A percentile compares a stretch with the other conserved stretches of the same genome.
These are phyloP conservation scores for Fusarium proliferatum DNA, from an alignment of 2,329 filamentous ascomycete species.

Conservation along the genomic window DNA sequence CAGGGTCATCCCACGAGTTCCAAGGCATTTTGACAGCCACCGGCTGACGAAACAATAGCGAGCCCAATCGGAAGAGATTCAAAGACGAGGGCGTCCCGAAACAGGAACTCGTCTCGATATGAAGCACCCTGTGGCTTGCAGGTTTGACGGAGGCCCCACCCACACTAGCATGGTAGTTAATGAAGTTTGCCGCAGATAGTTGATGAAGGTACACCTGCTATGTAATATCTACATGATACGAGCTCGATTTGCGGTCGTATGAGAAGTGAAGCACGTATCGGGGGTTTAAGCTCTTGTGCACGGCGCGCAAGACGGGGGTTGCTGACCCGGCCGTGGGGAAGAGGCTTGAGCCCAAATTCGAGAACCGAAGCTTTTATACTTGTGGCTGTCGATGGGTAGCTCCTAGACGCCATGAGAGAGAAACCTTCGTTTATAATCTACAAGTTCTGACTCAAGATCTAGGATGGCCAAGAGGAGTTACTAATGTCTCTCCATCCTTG, in stretches of 20 bases:
- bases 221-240: slow-evolving; percentile 7
- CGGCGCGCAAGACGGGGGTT: slow-evolving; percentile 31
- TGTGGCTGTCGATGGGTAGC: not conserved
- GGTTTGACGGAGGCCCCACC: slow-evolving; percentile 32
- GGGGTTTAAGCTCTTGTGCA: slow-evolving; percentile 30
- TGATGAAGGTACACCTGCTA: slow-evolving; percentile 5
- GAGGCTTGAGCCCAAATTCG: slow-evolving; percentile 19
- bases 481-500: not conserved
- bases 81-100: slow-evolving; percentile 35
- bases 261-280: slow-evolving; percentile 21
- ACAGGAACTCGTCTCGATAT: slow-evolving; percentile 43
- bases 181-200: slow-evolving; percentile 25
- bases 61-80: slow-evolving; percentile 31
- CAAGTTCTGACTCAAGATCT: not conserved
- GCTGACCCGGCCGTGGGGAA: slow-evolving; percentile 10
- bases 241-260: slow-evolving; percentile 34
- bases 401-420: not conserved
- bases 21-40: slow-evolving; percentile 5
- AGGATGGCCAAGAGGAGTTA: not conserved
- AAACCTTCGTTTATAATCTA: not conserved
- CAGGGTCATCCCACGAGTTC: not conserved
- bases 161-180: slow-evolving; percentile 24
- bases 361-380: slow-evolving; percentile 10
- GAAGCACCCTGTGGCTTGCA: slow-evolving; percentile 36
- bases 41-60: not conserved